Conservation (phyloP, 805 yeast genomes). For the Candida vartiovaarae region DNA sequence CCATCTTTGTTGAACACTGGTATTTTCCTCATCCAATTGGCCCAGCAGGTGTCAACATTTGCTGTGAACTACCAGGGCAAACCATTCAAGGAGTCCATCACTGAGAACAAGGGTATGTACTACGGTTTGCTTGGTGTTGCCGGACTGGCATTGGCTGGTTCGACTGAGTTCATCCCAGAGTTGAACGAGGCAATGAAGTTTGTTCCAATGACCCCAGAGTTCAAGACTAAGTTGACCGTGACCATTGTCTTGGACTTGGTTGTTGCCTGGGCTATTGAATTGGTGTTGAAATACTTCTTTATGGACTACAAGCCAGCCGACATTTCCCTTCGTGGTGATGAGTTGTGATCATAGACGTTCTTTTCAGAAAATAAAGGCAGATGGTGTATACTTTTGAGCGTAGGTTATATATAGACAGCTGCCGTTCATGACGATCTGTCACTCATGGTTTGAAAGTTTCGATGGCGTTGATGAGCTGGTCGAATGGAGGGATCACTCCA, state of each 20-base stretch:
- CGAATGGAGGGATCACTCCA: constrained; percentile 24
- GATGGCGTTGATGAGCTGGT: constrained; percentile 12
- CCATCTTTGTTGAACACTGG: constrained; percentile 96
- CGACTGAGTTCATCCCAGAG: constrained; percentile 94
- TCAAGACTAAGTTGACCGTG: constrained; percentile 71
- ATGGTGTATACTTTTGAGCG: no score
- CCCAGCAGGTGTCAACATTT: constrained; percentile 95
- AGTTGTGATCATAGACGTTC: not conserved
- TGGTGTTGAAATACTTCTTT: constrained; percentile 73
- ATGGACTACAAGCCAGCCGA: constrained; percentile 91
- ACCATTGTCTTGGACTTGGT: constrained; percentile 71
- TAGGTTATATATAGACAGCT: no score
- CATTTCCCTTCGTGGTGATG: constrained; percentile 48
- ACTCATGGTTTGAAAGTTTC: not conserved
- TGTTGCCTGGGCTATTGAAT: constrained; percentile 71
- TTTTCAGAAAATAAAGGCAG: no score
- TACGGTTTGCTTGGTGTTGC: constrained; percentile 91
- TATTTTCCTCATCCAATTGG: constrained; percentile 86
- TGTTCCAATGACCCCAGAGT: constrained; percentile 71
- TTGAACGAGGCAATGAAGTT: constrained; percentile 86
- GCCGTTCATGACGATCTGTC: no score
- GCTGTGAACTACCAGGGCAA: constrained; percentile 97
- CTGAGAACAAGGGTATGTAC: constrained; percentile 93
- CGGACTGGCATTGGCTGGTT: constrained; percentile 78
- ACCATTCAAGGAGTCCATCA: constrained; percentile 89